A percentile compares a stretch with the other conserved stretches of the same genome.
These are phyloP conservation scores for Dittrichia graveolens DNA, from an alignment of 129 eudicot genomes.

Conservation along the genomic window DNA sequence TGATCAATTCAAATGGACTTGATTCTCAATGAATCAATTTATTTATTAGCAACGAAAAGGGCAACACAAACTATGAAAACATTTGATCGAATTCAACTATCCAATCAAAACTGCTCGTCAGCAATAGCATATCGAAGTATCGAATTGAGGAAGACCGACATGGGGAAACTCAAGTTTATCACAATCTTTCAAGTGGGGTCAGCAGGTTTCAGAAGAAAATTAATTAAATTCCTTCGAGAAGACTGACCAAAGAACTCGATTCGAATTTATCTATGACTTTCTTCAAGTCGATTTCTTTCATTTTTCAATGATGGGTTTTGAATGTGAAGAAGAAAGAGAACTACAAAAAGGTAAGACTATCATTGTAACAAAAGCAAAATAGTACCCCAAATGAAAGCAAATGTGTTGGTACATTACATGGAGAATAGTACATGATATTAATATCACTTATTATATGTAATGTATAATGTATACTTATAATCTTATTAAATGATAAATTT, in stretches of 20 bases:
- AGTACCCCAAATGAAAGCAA: too few relatives aligned
- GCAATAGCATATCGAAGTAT: neutral
- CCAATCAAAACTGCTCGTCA: too few relatives aligned
- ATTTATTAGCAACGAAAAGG: neutral
- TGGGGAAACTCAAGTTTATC: constrained; percentile 35
- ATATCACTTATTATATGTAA: too few relatives aligned
- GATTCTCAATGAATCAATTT: neutral
- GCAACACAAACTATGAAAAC: neutral
- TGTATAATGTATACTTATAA: too few relatives aligned
- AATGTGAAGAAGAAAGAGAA: too few relatives aligned
- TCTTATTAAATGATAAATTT: too few relatives aligned
- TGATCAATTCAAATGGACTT: neutral
- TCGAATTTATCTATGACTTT: neutral
- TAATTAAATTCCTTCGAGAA: too few relatives aligned
- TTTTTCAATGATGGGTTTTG: neutral
- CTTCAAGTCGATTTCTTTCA: too few relatives aligned
- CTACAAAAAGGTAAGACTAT: neutral
- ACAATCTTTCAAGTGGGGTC: constrained; percentile 27
- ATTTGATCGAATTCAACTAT: too few relatives aligned
- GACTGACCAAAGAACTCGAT: neutral
- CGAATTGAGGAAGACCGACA: constrained; percentile 32
- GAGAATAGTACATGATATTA: too few relatives aligned
- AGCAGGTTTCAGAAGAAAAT: neutral
- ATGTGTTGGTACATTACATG: too few relatives aligned
- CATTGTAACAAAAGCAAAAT: too few relatives aligned